Conservation (phyloP, 2,329 filamentous ascomycete genomes). For the Verruconis gallopava region DNA sequence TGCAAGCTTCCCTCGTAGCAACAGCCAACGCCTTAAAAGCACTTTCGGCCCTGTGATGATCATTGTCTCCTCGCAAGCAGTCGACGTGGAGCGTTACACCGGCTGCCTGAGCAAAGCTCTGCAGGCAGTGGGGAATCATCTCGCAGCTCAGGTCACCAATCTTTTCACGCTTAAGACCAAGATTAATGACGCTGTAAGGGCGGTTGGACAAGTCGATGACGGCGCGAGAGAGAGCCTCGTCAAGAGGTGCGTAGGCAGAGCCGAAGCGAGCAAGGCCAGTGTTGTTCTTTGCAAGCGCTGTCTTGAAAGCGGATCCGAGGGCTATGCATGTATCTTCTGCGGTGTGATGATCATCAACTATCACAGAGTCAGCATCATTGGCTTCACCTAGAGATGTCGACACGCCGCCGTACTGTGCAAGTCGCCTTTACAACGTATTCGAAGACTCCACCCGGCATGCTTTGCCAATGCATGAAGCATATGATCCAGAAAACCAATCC, state of each 20-base stretch:
- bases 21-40: slow-evolving; percentile 94
- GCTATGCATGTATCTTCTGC: slow-evolving; percentile 92
- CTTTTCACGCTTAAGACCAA: slow-evolving; percentile 81
- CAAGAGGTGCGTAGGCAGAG: slow-evolving; percentile 80
- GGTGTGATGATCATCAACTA: slow-evolving; percentile 97
- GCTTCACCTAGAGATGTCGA: too few relatives aligned
- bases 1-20: slow-evolving; percentile 66
- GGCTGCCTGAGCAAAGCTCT: slow-evolving; percentile 85
- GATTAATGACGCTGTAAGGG: slow-evolving; percentile 69
- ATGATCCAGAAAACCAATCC: slow-evolving; percentile 96
- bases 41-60: slow-evolving; percentile 91
- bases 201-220: slow-evolving; percentile 93
- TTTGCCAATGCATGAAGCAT: slow-evolving; percentile 97
- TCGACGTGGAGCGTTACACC: slow-evolving; percentile 92
- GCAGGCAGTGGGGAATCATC: slow-evolving; percentile 93
- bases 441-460: slow-evolving; percentile 87
- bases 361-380: neutral
- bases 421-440: slow-evolving; percentile 73
- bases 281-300: slow-evolving; percentile 58
- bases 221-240: slow-evolving; percentile 86
- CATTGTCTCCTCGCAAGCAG: slow-evolving; percentile 79
- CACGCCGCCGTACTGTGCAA: slow-evolving; percentile 63
- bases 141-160: slow-evolving; percentile 87
- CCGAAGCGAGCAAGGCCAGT: slow-evolving; percentile 83
- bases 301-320: slow-evolving; percentile 72